Percentiles rank a stretch among this genome's conserved stretches.
Evolutionary conservation across 1,284 basidiomycete genomes (phyloP).

Genomic region (Peniophora sp.): DNA sequence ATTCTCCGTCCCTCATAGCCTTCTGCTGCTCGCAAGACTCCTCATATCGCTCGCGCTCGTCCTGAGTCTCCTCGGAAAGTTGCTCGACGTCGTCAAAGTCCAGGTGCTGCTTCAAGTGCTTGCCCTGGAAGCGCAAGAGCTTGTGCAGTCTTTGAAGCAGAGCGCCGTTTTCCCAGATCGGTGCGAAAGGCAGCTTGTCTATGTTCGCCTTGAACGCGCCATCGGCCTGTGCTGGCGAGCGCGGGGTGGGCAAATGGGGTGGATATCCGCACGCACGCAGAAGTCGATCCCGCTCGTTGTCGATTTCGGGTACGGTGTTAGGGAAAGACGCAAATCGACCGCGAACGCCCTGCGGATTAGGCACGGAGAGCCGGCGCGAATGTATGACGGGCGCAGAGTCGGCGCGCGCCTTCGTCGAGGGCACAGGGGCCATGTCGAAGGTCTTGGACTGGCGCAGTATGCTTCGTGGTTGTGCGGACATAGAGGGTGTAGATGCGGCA

Average conservation of each 20-base stretch:
- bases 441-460: neutral
- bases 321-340: neutral
- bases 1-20: slow-evolving; percentile 7
- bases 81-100: slow-evolving; percentile 30
- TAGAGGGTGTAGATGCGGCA: neutral
- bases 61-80: slow-evolving; percentile 23
- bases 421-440: neutral
- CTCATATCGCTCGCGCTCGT: slow-evolving; percentile 19
- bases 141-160: slow-evolving; percentile 16
- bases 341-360: neutral
- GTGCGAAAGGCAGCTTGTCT: slow-evolving; percentile 11
- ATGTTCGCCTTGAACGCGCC: neutral
- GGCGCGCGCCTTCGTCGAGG: neutral
- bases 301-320: slow-evolving; percentile 4
- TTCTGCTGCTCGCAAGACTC: slow-evolving; percentile 7
- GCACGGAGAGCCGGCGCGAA: neutral
- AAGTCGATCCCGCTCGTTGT: slow-evolving; percentile 20
- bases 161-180: slow-evolving; percentile 13
- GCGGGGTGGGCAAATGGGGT: slow-evolving; percentile 5
- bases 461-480: neutral
- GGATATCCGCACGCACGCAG: slow-evolving; percentile 20
- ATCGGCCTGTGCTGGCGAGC: slow-evolving; percentile 5
- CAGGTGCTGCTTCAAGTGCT: slow-evolving; percentile 20
- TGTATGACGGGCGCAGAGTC: neutral
- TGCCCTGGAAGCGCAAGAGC: slow-evolving; percentile 13